These are phyloP conservation scores for Fusarium caatingaense DNA, from an alignment of 2,329 filamentous ascomycete genomes.

Conservation along the genomic window DNA sequence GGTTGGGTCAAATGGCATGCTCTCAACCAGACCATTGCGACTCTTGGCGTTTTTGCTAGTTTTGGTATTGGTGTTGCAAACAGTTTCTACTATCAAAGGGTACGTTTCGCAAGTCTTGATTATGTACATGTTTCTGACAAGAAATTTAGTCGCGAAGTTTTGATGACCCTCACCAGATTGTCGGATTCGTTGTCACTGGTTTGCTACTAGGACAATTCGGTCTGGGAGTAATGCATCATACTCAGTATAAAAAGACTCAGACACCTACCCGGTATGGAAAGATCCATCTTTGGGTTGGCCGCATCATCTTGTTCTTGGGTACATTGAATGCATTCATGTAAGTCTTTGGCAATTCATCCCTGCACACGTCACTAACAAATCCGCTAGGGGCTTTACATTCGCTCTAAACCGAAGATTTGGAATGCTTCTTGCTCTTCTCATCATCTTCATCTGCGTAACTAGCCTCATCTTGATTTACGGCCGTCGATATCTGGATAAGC, in stretches of 20 bases:
- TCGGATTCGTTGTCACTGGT: conserved; percentile 66
- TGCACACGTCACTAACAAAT: neutral
- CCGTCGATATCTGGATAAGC: conserved; percentile 44
- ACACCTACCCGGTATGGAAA: conserved; percentile 62
- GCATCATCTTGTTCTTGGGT: conserved; percentile 64
- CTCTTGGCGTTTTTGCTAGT: conserved; percentile 62
- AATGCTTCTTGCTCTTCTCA: conserved; percentile 60
- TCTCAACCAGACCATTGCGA: conserved; percentile 62
- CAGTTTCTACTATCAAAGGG: conserved; percentile 66
- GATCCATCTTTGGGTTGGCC: conserved; percentile 69
- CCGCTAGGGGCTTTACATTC: conserved; percentile 65
- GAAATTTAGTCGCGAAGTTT: conserved; percentile 61
- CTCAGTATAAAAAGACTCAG: conserved; percentile 62
- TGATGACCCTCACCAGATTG: conserved; percentile 66
- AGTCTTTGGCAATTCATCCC: conserved; percentile 38
- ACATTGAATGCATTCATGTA: conserved; percentile 68
- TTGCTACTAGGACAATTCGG: conserved; percentile 64
- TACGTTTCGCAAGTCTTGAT: conserved; percentile 48
- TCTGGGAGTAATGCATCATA: conserved; percentile 67
- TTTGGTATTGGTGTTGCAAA: conserved; percentile 64
- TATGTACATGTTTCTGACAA: conserved; percentile 13
- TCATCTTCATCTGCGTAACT: conserved; percentile 57
- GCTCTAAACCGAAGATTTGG: conserved; percentile 62
- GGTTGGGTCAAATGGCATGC: conserved; percentile 66
- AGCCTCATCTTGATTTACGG: conserved; percentile 53